These are phyloP conservation scores for Gamsiella multidivaricata DNA, from an alignment of 192 early-diverging fungal genomes.

Conservation along the genomic window DNA sequence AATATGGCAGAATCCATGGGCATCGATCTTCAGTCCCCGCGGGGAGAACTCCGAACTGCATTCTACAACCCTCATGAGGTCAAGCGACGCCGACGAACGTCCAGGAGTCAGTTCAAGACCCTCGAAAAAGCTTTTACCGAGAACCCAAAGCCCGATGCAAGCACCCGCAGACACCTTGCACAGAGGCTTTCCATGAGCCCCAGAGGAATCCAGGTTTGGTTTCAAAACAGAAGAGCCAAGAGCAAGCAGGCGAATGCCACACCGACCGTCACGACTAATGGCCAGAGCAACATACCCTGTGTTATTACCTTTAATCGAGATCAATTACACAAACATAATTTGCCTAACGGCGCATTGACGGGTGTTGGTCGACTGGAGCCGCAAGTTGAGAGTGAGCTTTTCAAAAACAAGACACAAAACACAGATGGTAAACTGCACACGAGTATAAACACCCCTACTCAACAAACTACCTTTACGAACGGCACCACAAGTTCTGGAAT, in stretches of 20 bases:
- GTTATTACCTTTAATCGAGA: too few species aligned
- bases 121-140: conserved; percentile 75
- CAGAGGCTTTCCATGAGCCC: conserved; percentile 74
- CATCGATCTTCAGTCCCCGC: conserved; percentile 27
- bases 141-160: conserved; percentile 78
- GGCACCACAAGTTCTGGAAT: neutral
- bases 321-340: too few species aligned
- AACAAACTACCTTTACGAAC: neutral
- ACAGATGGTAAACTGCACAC: neutral
- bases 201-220: conserved; percentile 85
- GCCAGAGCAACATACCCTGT: neutral
- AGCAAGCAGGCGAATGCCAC: conserved; percentile 54
- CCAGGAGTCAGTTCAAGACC: conserved; percentile 74
- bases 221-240: conserved; percentile 87
- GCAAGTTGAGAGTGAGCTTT: neutral
- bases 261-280: neutral
- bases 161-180: conserved; percentile 69
- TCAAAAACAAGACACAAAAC: neutral
- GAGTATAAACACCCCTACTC: neutral
- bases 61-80: conserved; percentile 86
- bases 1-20: conserved; percentile 10
- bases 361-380: neutral
- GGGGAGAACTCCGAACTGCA: conserved; percentile 70
- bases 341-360: too few species aligned
- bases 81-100: conserved; percentile 78